Percentiles rank a stretch among this genome's conserved stretches.
Conservation (phyloP, 208 protist species). For the Acanthamoeba sp. region DNA sequence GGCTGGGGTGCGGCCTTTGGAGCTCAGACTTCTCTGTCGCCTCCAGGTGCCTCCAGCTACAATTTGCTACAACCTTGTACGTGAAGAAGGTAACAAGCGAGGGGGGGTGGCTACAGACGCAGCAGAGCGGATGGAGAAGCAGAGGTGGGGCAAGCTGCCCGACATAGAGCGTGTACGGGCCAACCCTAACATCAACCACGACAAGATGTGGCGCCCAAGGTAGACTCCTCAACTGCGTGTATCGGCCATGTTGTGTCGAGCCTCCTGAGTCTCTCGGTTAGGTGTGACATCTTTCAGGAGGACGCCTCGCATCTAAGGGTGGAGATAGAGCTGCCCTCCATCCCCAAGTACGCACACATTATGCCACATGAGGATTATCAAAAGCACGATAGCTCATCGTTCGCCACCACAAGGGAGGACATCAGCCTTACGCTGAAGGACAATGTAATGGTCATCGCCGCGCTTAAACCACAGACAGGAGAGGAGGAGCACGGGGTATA, state of each 20-base stretch:
- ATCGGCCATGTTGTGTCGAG: no score
- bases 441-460: conserved; percentile 14
- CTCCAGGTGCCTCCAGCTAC: neutral
- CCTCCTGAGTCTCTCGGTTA: no score
- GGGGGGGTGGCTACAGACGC: no score
- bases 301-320: neutral
- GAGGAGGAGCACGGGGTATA: neutral
- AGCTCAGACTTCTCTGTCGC: neutral
- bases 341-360: conserved; percentile 2
- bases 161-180: neutral
- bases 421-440: conserved; percentile 11
- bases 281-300: conserved; percentile 7
- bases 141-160: conserved; percentile 39
- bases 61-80: no score
- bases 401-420: neutral
- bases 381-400: neutral
- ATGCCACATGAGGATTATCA: neutral
- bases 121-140: neutral
- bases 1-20: neutral
- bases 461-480: neutral
- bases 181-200: conserved; percentile 17
- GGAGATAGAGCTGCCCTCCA: neutral
- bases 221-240: no score
- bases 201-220: neutral
- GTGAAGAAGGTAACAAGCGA: no score